Base-by-base conservation (phyloP, 768 basidiomycete species). In the Leucosporidium yakuticum region DNA sequence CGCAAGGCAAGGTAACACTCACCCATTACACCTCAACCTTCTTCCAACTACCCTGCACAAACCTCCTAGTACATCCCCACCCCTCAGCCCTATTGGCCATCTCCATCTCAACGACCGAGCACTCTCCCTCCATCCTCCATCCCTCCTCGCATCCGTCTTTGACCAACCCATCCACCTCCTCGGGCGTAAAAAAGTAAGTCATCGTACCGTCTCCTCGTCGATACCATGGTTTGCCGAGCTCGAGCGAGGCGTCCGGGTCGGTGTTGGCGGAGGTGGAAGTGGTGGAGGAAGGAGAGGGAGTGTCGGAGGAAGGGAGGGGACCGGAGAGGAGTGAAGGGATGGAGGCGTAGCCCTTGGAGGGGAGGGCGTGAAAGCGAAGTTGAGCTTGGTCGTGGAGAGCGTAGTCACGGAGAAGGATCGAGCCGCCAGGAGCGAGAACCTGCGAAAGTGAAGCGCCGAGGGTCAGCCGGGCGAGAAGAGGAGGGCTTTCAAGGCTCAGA, bases 321-420 rank as follows among this genome's bases (percentile, higher is more conserved):
- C 27, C 21, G 1, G 72, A 69, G 23, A 69, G 61, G 20, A 69
- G 61, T 12, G 72, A 62, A 0, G 68, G 72, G 21, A 63, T 47
- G 8, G 68, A 29, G 9, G 72, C 72, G 61, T 73, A 73, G 1
- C 60, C 58, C 29, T 65, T 62, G 0, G 65, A 67, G 1, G 71
- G 71, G 14, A 68, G 62, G 15, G 68, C 63, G 60, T 73, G 68
- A 58, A 73, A 69, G 15, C 67, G 63, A 1, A 73, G 50, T 53
- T 73, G 71, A 2, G 71, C 68, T 32, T 67, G 62, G 32, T 73
- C 71, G 65, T 69, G 68, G 0, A 69, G 57, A 0, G 72, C 72
- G 44, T 73, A 73, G 53, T 73, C 72, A 4, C 72, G 72, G 60
- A 73, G 60, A 19, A 73, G 44, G 23, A 73, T 61, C 1, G 60